phyloP scores from a whole-genome alignment of 768 basidiomycete genomes.

The Pleurotus eryngii region DNA sequence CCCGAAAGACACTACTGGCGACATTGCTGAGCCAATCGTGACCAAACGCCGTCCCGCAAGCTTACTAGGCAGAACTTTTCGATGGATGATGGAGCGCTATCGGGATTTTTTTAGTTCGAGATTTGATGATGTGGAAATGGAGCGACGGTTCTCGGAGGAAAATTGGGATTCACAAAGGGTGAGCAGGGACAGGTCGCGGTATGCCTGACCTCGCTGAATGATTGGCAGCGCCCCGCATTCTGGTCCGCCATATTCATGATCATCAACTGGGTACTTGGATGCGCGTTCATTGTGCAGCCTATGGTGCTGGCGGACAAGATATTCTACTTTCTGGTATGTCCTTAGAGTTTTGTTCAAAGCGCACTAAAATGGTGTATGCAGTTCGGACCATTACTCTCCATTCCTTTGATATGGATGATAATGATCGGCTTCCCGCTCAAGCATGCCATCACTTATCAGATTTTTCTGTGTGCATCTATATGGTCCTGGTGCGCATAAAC shows the following conservation, averaged over 20 bases:
- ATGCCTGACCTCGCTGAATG: too few relatives aligned
- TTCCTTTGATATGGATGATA: constrained; percentile 2
- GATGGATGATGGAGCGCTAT: not conserved
- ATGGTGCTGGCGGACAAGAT: constrained; percentile 6
- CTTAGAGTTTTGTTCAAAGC: not conserved
- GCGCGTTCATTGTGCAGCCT: constrained; percentile 4
- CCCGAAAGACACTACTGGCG: not conserved
- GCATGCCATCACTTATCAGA: constrained; percentile 6
- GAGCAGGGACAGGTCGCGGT: too few relatives aligned
- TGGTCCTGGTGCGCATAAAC: constrained; percentile 4
- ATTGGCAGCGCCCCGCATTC: constrained; percentile 1
- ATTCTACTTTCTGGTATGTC: constrained; percentile 4
- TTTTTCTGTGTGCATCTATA: constrained; percentile 6
- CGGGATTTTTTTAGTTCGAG: constrained; percentile 3
- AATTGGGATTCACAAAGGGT: constrained; percentile 4
- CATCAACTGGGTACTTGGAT: constrained; percentile 6
- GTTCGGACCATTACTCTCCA: not conserved
- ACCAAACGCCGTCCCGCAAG: too few relatives aligned
- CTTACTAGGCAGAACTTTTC: not conserved
- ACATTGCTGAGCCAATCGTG: not conserved
- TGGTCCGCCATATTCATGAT: constrained; percentile 7
- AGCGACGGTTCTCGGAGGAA: not conserved
- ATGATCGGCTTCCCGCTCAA: not conserved
- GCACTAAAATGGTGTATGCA: not conserved
- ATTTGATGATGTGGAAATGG: not conserved